phyloP scores from a whole-genome alignment of 2,329 filamentous ascomycete species.

The Sclerotinia spermophila region DNA sequence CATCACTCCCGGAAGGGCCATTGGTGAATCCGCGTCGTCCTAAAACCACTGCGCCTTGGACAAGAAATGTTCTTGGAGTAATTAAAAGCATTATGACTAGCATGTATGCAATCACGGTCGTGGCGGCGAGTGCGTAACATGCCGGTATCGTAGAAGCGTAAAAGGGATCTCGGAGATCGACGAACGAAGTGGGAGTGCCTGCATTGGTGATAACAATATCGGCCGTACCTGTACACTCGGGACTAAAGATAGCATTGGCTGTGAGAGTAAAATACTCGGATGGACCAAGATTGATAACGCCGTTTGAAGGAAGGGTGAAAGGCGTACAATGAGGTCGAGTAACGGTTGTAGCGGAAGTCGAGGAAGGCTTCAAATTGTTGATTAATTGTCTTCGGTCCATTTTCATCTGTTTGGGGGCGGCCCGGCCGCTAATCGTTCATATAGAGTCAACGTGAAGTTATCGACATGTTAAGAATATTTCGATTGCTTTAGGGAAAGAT shows the following conservation, averaged over 20 bases:
- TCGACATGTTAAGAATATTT: constrained; percentile 6
- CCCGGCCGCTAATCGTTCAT: constrained; percentile 29
- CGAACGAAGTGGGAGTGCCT: constrained; percentile 23
- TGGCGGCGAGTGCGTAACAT: constrained; percentile 86
- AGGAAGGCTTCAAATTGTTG: constrained; percentile 27
- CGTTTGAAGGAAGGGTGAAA: constrained; percentile 57
- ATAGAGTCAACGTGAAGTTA: constrained; percentile 18
- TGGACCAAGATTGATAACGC: constrained; percentile 44
- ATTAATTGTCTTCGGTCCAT: constrained; percentile 36
- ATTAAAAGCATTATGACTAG: constrained; percentile 87
- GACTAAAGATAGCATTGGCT: constrained; percentile 48
- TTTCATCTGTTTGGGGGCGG: constrained; percentile 25
- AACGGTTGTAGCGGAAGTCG: constrained; percentile 35
- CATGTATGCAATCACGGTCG: constrained; percentile 84
- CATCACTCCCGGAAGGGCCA: constrained; percentile 63
- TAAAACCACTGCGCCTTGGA: constrained; percentile 78
- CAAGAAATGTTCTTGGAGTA: constrained; percentile 86
- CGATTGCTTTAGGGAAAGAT: neutral
- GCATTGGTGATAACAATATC: constrained; percentile 31
- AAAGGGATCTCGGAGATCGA: constrained; percentile 76
- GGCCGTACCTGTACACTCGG: constrained; percentile 44
- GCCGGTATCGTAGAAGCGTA: constrained; percentile 92
- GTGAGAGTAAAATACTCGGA: constrained; percentile 42
- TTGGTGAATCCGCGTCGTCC: constrained; percentile 81
- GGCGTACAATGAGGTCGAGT: constrained; percentile 54